These are phyloP conservation scores for Ichthyophonus hoferi DNA, from an alignment of 208 protist species.

Conservation along the genomic window DNA sequence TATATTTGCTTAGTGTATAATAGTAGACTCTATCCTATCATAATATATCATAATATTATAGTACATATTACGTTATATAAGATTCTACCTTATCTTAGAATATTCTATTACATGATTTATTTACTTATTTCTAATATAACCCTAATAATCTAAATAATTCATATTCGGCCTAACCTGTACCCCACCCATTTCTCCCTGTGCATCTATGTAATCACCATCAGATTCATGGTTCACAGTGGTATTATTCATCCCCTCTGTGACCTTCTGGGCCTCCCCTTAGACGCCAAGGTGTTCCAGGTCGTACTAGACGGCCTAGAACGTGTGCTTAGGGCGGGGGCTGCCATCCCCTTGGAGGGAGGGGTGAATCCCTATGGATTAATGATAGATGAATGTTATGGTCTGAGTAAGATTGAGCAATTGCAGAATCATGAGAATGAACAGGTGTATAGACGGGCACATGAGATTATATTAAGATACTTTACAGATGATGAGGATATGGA, in stretches of 20 bases:
- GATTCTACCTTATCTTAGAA: too few species aligned
- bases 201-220: too few species aligned
- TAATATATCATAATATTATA: too few species aligned
- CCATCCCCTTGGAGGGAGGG: not conserved
- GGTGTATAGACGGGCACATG: conserved; percentile 82
- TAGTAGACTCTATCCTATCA: too few species aligned
- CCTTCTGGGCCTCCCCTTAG: conserved; percentile 67
- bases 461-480: conserved; percentile 86
- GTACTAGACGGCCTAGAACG: conserved; percentile 90
- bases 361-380: conserved; percentile 64
- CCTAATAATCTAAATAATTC: too few species aligned
- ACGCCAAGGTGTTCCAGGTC: conserved; percentile 81
- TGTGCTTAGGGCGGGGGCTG: conserved; percentile 73
- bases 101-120: too few species aligned
- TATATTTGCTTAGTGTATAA: too few species aligned
- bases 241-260: conserved; percentile 80
- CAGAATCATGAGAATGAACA: conserved; percentile 83
- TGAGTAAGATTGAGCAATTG: conserved; percentile 84
- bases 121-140: too few species aligned
- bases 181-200: too few species aligned
- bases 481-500: conserved; percentile 46
- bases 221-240: not conserved
- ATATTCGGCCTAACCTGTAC: too few species aligned
- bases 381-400: conserved; percentile 82
- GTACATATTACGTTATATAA: too few species aligned